Percentiles rank a stretch among this genome's conserved stretches.
phyloP scores from a whole-genome alignment of 2,329 filamentous ascomycete genomes.

The Onygenales sp. region DNA sequence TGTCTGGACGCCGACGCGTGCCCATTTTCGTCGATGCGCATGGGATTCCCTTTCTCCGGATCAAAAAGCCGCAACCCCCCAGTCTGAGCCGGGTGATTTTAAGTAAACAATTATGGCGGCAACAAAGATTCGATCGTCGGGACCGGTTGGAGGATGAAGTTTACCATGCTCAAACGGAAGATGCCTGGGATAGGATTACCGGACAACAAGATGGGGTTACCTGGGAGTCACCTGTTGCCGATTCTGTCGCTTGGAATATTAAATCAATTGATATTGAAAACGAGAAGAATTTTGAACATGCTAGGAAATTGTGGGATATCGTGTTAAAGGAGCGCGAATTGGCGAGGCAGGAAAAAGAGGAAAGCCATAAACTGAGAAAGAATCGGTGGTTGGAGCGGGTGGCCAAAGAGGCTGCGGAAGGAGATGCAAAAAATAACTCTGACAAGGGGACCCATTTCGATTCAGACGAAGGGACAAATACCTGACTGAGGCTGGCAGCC shows the following conservation, averaged over 20 bases:
- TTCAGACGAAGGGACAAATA: background rate
- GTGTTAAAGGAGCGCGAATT: slow-evolving; percentile 30
- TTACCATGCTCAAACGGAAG: slow-evolving; percentile 30
- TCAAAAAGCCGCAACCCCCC: slow-evolving; percentile 35
- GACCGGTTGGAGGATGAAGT: slow-evolving; percentile 21
- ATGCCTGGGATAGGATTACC: slow-evolving; percentile 31
- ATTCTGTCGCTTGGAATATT: slow-evolving; percentile 15
- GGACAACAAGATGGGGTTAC: slow-evolving; percentile 11
- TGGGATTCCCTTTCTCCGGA: slow-evolving; percentile 33
- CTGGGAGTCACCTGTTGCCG: slow-evolving; percentile 18
- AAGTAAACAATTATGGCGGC: slow-evolving; percentile 25
- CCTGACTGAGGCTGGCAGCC: background rate
- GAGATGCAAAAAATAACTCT: background rate
- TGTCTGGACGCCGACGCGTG: slow-evolving; percentile 29
- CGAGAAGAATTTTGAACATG: slow-evolving; percentile 18
- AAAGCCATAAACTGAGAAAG: slow-evolving; percentile 5
- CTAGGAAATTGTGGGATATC: slow-evolving; percentile 29
- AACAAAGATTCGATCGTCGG: slow-evolving; percentile 24
- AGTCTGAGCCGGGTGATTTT: slow-evolving; percentile 29
- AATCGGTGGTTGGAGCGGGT: background rate
- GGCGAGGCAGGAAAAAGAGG: slow-evolving; percentile 21
- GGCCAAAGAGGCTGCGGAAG: background rate
- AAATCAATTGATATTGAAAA: slow-evolving; percentile 19
- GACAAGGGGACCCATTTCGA: background rate
- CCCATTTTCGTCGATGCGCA: slow-evolving; percentile 33